Evolutionary conservation across 1,139 yeast genomes (phyloP), one percentile per base, ranked within the genome.

Genomic region (Diutina pseudorugosa): DNA sequence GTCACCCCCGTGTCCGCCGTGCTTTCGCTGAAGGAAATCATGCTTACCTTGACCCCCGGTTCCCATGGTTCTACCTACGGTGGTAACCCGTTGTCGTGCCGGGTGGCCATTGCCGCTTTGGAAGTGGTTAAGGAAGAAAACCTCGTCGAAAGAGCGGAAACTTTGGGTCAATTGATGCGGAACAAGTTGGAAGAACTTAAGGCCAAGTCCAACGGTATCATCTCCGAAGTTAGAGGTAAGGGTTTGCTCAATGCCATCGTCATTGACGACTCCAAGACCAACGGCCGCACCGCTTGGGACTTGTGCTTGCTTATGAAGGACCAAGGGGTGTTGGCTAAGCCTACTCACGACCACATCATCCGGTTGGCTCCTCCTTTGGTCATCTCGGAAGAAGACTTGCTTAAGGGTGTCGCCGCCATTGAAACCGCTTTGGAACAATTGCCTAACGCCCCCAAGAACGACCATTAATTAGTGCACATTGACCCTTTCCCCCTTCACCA

Each of bases 61-160:
- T 88, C 96, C 50, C 98, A 91, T 69, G 98, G 98, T 52, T 91
- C 97, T 49, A 91, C 98, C 36, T 91, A 88, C 65, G 98, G 98
- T 69, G 98, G 98, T 68, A 93, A 90, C 72, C 97, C 98, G 58
- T 79, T 91, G 65, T 91, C 96, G 40, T 89, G 96, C 61, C 82
- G 90, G 56, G 97, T 90, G 41, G 95, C 98, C 58, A 84, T 89
- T 67, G 97, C 96, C 57, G 97, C 98, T 16, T 76, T 91, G 61
- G 80, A 89, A 63, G 98, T 93, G 54, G 89, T 91, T 56, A 80
- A 78, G 66, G 95, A 91, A 62, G 98, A 91, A 71, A 77, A 83
- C 43, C 77, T 91, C 65, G 93, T 85, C 41, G 89, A 87, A 65
- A 81, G 95, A 67, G 82, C 98, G 8, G 70, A 70, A 51, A 73